Conservation (phyloP, 2,329 filamentous ascomycete species). For the Pseudogymnoascus sp. region DNA sequence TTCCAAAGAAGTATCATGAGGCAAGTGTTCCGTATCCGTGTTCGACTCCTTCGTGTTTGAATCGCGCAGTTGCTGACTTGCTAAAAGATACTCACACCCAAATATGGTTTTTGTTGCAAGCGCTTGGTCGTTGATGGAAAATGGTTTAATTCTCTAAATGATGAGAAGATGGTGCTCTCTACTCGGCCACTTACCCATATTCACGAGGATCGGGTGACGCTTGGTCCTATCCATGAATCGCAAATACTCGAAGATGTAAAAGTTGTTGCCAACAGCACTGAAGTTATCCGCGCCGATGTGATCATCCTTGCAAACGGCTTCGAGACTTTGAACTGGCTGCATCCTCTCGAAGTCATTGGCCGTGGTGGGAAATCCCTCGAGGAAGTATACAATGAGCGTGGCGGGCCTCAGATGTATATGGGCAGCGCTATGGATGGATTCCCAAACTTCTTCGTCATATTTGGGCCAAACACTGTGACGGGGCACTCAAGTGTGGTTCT, state of each 20-base stretch:
- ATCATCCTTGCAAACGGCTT: conserved; percentile 52
- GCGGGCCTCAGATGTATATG: conserved; percentile 49
- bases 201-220: conserved; percentile 38
- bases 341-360: conserved; percentile 44
- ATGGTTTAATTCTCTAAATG: conserved; percentile 42
- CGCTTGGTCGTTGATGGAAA: conserved; percentile 44
- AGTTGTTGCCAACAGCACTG: conserved; percentile 19
- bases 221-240: conserved; percentile 42
- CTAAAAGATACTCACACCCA: conserved; percentile 40
- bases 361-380: conserved; percentile 39
- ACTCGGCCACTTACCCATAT: conserved; percentile 41
- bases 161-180: conserved; percentile 43
- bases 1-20: conserved; percentile 49
- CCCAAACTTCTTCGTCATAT: conserved; percentile 51
- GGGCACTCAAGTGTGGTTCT: conserved; percentile 50
- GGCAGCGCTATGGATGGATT: conserved; percentile 48
- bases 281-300: conserved; percentile 43
- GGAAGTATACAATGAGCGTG: conserved; percentile 44
- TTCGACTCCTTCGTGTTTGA: not conserved
- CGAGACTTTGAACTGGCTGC: conserved; percentile 44
- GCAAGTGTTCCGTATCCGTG: not conserved
- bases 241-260: conserved; percentile 25
- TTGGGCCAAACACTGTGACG: conserved; percentile 50
- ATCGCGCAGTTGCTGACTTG: not conserved
- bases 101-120: conserved; percentile 50